phyloP scores from a whole-genome alignment of 176 grass and related monocot genomes.

The Aechmea fasciata region DNA sequence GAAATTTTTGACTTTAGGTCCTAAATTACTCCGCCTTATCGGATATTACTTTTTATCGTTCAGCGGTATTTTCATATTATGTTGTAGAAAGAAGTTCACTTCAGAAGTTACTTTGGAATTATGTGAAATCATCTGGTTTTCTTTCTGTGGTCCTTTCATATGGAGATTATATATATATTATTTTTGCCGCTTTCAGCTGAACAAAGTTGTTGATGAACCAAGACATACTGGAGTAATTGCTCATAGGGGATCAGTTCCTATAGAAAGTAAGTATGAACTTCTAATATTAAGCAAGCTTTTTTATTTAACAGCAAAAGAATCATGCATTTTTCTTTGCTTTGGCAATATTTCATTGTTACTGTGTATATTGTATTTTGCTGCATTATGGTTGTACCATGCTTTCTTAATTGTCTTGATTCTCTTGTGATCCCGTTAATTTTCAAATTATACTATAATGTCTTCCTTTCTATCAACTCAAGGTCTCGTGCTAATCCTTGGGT shows the following conservation, averaged over 20 bases:
- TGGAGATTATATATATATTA: neutral
- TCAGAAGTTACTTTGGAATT: neutral
- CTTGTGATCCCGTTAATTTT: neutral
- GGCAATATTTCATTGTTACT: neutral
- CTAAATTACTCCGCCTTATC: no score
- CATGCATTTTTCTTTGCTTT: neutral
- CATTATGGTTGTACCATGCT: no score
- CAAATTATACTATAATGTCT: no score
- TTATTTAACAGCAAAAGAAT: neutral
- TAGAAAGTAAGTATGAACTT: conserved; percentile 30
- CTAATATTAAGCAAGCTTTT: neutral
- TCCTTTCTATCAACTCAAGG: no score
- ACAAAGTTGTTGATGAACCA: conserved; percentile 38
- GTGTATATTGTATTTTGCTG: neutral
- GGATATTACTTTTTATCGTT: no score
- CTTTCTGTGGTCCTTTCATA: neutral
- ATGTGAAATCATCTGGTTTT: neutral
- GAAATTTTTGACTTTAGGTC: no score
- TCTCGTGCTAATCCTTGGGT: no score
- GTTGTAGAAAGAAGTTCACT: no score
- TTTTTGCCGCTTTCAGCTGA: conserved; percentile 24
- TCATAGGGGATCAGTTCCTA: conserved; percentile 32
- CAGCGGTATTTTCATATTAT: no score
- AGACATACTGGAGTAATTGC: conserved; percentile 18
- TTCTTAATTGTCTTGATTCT: no score